Conservation (phyloP, 768 basidiomycete species). For the Suillus subluteus region DNA sequence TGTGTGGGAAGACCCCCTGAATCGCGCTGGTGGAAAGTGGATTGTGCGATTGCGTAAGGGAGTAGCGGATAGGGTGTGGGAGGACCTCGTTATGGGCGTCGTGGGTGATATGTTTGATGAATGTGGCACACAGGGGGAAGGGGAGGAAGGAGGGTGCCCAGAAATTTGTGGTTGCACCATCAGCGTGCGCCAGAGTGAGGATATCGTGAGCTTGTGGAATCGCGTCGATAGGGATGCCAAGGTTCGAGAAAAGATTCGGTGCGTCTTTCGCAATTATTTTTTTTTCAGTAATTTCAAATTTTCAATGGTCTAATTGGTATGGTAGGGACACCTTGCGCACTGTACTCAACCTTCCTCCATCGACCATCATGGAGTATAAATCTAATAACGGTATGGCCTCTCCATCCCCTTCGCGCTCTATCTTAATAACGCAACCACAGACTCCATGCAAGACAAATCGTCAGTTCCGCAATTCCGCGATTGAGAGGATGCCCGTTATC, state of each 20-base stretch:
- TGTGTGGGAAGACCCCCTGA: constrained; percentile 95
- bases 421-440: constrained; percentile 39
- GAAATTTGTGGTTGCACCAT: constrained; percentile 96
- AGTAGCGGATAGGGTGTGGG: constrained; percentile 89
- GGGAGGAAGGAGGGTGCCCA: constrained; percentile 50
- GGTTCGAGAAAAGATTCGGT: constrained; percentile 84
- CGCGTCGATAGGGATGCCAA: constrained; percentile 76
- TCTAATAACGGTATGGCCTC: constrained; percentile 76
- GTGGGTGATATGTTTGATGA: constrained; percentile 91
- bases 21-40: constrained; percentile 90
- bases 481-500: constrained; percentile 44
- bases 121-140: constrained; percentile 43
- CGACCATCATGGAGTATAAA: constrained; percentile 93
- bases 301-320: constrained; percentile 8
- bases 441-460: constrained; percentile 88
- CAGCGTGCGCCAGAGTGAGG: constrained; percentile 90
- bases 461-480: constrained; percentile 75
- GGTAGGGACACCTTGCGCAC: constrained; percentile 77
- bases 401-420: background rate
- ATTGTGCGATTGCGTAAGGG: constrained; percentile 92
- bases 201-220: constrained; percentile 94
- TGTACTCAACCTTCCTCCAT: constrained; percentile 73
- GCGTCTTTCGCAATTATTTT: constrained; percentile 46
- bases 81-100: constrained; percentile 83
- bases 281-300: background rate